Conservation (phyloP, 257 asterid species). For the Solanum chmielewskii region DNA sequence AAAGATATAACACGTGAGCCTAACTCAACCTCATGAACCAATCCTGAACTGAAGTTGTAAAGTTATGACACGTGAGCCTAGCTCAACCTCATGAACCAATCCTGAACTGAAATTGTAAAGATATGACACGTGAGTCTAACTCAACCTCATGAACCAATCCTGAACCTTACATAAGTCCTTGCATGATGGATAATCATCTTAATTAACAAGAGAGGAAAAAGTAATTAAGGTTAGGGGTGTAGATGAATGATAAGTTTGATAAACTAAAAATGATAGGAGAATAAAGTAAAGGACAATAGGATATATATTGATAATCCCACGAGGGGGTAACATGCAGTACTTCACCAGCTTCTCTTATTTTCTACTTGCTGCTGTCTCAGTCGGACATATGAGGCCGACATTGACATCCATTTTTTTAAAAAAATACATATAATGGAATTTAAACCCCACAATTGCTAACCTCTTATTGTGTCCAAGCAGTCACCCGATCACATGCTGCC, state of each 20-base stretch:
- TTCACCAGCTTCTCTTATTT: conserved; percentile 1
- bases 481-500: conserved; percentile 72
- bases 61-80: too few relatives aligned
- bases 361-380: conserved; percentile 2
- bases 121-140: too few relatives aligned
- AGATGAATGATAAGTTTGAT: not conserved
- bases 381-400: conserved; percentile 20
- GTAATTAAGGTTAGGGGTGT: not conserved
- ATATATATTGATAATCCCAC: conserved; percentile 29
- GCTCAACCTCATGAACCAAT: too few relatives aligned
- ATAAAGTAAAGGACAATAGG: not conserved
- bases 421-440: not conserved
- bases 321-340: conserved; percentile 65
- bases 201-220: not conserved
- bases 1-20: too few relatives aligned
- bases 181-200: not conserved
- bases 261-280: conserved; percentile 14
- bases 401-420: not conserved
- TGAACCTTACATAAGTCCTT: not conserved
- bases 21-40: too few relatives aligned
- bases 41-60: not conserved
- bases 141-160: too few relatives aligned
- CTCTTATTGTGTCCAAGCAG: conserved; percentile 44
- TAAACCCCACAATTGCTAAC: conserved; percentile 22
- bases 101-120: not conserved